A percentile compares a stretch with the other conserved stretches of the same genome.
These are phyloP conservation scores for Starmerella sirachaensis DNA, from an alignment of 805 yeast genomes.

Conservation along the genomic window DNA sequence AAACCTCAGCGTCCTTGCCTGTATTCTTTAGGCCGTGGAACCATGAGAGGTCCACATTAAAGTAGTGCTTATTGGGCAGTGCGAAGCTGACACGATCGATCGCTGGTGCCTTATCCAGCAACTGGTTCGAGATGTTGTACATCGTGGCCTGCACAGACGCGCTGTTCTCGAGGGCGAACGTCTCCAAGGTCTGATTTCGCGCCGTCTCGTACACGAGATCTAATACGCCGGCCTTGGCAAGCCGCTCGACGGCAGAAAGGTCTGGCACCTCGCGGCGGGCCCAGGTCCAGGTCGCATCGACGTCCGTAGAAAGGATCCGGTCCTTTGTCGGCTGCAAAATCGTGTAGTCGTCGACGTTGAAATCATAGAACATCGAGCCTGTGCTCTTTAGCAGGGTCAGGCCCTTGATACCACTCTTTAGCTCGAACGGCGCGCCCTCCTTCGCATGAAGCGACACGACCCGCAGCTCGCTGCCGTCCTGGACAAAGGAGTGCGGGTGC, in stretches of 20 bases:
- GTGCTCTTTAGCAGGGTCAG: constrained; percentile 81
- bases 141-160: constrained; percentile 95
- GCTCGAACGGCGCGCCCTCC: constrained; percentile 35
- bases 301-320: constrained; percentile 79
- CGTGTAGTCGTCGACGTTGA: constrained; percentile 76
- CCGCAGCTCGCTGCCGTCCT: constrained; percentile 75
- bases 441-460: constrained; percentile 32
- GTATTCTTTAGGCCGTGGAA: constrained; percentile 58
- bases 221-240: constrained; percentile 39
- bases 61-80: constrained; percentile 87
- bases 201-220: constrained; percentile 54
- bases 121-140: constrained; percentile 78
- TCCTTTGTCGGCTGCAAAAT: constrained; percentile 73
- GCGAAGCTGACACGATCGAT: constrained; percentile 57
- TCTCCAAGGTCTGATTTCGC: constrained; percentile 55
- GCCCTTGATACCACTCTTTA: constrained; percentile 63
- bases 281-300: constrained; percentile 62
- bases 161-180: constrained; percentile 75
- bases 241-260: constrained; percentile 18
- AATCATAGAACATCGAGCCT: constrained; percentile 86
- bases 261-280: constrained; percentile 34
- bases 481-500: constrained; percentile 74
- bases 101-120: constrained; percentile 45
- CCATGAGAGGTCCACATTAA: constrained; percentile 71
- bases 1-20: constrained; percentile 57